Base-by-base conservation (phyloP, 257 asterid species). In the Prunella vulgaris region DNA sequence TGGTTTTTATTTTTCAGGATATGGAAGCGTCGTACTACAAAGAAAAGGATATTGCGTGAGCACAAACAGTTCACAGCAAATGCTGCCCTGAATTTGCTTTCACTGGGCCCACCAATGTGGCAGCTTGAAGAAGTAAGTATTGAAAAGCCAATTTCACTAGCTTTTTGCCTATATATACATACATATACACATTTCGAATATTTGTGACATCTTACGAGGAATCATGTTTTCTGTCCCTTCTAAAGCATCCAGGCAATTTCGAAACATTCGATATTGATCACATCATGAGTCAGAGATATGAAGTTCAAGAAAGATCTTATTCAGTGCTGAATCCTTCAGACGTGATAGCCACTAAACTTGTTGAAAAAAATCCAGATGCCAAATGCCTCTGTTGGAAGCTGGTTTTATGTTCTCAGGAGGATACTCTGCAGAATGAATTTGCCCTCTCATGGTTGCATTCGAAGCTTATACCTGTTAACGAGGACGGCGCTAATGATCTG, bases 351-450 rank as follows among this genome's bases (percentile, higher is more conserved):
- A 48, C 90, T 74, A 76, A 74, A 75, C 93, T 93, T 42, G 40
- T 71, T 58, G 84, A 52, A 61, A 86, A 77, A 63, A 93, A 87
- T 64, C 88, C 88, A 33, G 80, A 82, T 79, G 78, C 86, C 67
- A 84, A 85, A 75, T 93, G 95, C 79, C 83, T 93, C 73, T 93
- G 99, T 84, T 93, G 96, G 97, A 93, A 93, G 83, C 60, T 93
- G 66, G 76, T 88, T 63, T 32, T 93, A 58, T 86, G 86, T 75
- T 82, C 87, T 67, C 84, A 69, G 72, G 85, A 82, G 13, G 85
- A 79, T 66, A 35, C 69, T 25, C 38, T 51, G 63, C 78, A 37
- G 68, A 81, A 75, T 54, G 84, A 77, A 40, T 38, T 69, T 56
- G 62, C 60, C 66, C 73, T 51, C 58, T 70, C 87, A 22, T 93